Percentiles rank a stretch among this genome's conserved stretches.
Evolutionary conservation across 108 stramenopile species (phyloP).

Genomic region (Skeletonema grethae): DNA sequence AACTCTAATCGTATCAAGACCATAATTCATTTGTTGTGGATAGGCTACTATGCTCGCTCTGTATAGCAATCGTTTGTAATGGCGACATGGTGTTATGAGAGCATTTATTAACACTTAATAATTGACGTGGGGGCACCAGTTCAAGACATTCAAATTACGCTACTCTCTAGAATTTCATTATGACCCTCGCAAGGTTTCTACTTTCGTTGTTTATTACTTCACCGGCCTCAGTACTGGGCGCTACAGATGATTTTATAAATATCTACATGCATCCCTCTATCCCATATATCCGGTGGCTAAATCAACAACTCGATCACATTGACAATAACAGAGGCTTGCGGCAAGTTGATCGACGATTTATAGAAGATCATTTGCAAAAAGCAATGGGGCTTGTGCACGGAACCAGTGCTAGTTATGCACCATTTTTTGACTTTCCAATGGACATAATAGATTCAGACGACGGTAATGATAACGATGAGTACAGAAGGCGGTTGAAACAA

Average conservation of each 20-base stretch:
- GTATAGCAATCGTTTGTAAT: too few species aligned
- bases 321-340: neutral
- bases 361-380: constrained; percentile 4
- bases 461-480: neutral
- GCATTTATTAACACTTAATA: too few species aligned
- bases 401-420: constrained; percentile 23
- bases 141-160: too few species aligned
- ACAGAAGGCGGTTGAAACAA: constrained; percentile 2
- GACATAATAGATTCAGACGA: neutral
- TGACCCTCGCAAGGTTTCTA: neutral
- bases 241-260: neutral
- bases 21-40: too few species aligned
- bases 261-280: neutral
- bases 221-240: neutral
- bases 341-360: neutral
- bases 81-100: too few species aligned
- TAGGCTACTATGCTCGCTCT: too few species aligned
- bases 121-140: too few species aligned
- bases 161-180: neutral
- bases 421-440: constrained; percentile 14
- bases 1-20: too few species aligned
- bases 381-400: neutral
- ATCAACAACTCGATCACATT: neutral
- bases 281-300: neutral
- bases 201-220: neutral